Percentiles rank a stretch among this genome's conserved stretches.
phyloP scores from a whole-genome alignment of 2,329 filamentous ascomycete species.

The Zymoseptoria crescenta region DNA sequence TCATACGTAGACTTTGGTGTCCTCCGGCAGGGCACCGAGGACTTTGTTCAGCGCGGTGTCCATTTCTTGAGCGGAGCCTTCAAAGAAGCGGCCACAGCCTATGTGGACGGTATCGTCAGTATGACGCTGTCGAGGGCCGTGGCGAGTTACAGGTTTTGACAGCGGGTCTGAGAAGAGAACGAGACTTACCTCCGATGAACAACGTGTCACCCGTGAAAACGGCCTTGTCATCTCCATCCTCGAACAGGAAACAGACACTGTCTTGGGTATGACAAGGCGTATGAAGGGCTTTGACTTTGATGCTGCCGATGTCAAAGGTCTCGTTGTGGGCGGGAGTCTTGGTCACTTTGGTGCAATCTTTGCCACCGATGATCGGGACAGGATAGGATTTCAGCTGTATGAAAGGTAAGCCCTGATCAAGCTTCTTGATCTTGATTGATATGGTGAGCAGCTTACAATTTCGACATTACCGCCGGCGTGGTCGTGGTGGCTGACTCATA shows the following conservation, averaged over 20 bases:
- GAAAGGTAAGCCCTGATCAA: background rate
- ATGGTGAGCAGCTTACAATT: conserved; percentile 48
- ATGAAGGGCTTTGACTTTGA: conserved; percentile 78
- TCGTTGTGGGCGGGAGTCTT: conserved; percentile 67
- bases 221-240: conserved; percentile 67
- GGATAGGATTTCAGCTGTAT: conserved; percentile 51
- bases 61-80: conserved; percentile 86
- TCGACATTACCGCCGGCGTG: conserved; percentile 88
- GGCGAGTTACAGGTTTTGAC: background rate
- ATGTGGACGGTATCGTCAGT: background rate
- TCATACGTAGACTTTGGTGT: conserved; percentile 82
- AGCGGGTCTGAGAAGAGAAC: background rate
- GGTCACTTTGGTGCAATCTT: conserved; percentile 73
- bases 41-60: conserved; percentile 83
- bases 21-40: conserved; percentile 71
- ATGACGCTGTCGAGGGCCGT: background rate
- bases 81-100: conserved; percentile 95
- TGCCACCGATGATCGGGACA: conserved; percentile 77
- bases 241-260: conserved; percentile 89
- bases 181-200: conserved; percentile 70
- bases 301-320: conserved; percentile 73
- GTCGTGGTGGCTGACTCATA: conserved; percentile 68
- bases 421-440: background rate
- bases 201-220: conserved; percentile 96
- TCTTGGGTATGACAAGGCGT: conserved; percentile 98